Evolutionary conservation across 805 yeast genomes (phyloP).

Genomic region (Diddensiella santjacobensis): DNA sequence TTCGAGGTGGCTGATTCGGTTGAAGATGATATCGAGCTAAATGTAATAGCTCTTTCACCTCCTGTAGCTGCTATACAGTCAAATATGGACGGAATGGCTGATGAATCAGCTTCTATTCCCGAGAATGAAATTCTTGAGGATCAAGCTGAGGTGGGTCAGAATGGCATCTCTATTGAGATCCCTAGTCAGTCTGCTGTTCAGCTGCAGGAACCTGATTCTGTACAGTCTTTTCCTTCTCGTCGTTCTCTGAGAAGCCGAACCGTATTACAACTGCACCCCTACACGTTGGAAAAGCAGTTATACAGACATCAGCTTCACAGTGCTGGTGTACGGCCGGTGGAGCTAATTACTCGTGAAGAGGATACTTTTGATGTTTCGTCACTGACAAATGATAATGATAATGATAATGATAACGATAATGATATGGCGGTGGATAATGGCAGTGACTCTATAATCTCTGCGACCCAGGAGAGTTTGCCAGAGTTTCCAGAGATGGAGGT

Average conservation of each 20-base stretch:
- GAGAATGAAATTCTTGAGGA: background rate
- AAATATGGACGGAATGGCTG: no score
- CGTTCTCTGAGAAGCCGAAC: constrained; percentile 10
- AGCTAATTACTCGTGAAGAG: background rate
- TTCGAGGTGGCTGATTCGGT: background rate
- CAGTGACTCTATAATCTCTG: background rate
- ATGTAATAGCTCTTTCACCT: background rate
- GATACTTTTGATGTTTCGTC: background rate
- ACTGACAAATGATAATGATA: background rate
- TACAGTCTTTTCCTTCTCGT: background rate
- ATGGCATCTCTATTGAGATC: no score
- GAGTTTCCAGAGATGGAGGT: background rate
- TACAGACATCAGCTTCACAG: constrained; percentile 5
- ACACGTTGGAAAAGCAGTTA: constrained; percentile 11
- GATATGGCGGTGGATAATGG: background rate
- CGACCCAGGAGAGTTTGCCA: background rate
- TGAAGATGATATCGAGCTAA: background rate
- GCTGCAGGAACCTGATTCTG: constrained; percentile 1
- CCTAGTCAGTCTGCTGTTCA: no score
- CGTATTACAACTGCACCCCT: constrained; percentile 16
- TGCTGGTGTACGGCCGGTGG: constrained; percentile 9
- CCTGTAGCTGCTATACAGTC: no score
- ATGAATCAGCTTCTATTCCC: background rate
- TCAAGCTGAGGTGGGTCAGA: no score
- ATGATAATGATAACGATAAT: background rate